Evolutionary conservation across 2,329 filamentous ascomycete genomes (phyloP), one percentile per base, ranked within the genome.

Genomic region (Aspergillus texensis): DNA sequence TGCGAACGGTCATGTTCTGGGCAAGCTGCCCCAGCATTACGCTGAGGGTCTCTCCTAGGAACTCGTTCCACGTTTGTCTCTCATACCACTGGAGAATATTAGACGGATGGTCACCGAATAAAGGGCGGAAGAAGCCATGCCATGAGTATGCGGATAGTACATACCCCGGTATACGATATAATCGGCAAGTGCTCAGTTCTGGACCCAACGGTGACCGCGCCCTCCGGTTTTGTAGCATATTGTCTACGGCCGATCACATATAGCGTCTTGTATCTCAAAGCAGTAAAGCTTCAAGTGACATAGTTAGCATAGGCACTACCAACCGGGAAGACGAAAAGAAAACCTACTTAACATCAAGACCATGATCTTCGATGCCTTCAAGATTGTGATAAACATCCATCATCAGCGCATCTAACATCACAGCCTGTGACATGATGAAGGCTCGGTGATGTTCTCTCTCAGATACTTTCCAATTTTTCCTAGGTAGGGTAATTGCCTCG

Each of bases 11-110:
- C 28, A 66, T 12, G 28, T 62, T 65, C 41, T 53, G 48, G 6
- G 60, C 60, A 11, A 65, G 55, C n/a, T 67, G 63, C 2, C 64
- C 63, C 21, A 65, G 34, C 63, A 65, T 65, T 21, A 67, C 48
- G 14, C 61, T 63, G 32, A 63, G 60, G 5, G 39, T 61, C 41
- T 65, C 62, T 14, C 6, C 54, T 3, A 63, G 26, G 26, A 65
- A 66, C 28, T 65, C 53, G 6, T 48, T 55, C 65, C 60, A 65
- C 14, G 54, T 59, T 32, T 65, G 65, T 19, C 45, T 45, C 32
- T 61, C 48, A 21, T 16, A 63, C 65, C 65, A 66, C 62, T 64
- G 12, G 9, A 19, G 5, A 16, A n/a, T 28, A 21, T 62, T 32
- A 58, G 60, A 21, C 10, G 30, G 1, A 16, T 36, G 14, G 14